Conservation (phyloP, 192 early-diverging fungal genomes). For the Backusella tarrabulga region DNA sequence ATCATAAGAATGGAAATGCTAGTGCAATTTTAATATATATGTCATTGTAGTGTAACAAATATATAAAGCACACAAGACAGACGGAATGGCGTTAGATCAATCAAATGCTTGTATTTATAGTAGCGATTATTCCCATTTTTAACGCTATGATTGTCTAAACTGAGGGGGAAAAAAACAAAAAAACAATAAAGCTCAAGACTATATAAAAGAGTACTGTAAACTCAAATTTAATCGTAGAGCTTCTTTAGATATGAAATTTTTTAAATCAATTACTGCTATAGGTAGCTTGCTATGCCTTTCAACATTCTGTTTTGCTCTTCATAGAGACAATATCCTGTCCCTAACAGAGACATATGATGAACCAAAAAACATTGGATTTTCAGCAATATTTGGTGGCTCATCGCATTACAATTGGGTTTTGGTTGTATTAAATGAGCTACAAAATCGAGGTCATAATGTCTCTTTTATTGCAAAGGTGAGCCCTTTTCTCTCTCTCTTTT, state of each 20-base stretch:
- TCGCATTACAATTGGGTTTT: conserved; percentile 9
- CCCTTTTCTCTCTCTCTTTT: too few relatives aligned
- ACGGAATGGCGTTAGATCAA: background rate
- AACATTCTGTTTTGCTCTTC: background rate
- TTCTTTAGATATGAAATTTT: background rate
- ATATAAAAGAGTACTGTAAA: background rate
- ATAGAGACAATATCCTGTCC: background rate
- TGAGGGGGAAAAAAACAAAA: background rate
- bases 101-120: background rate
- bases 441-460: background rate
- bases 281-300: background rate
- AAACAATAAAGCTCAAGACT: background rate
- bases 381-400: background rate
- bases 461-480: background rate
- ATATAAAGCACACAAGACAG: background rate
- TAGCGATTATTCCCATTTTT: background rate
- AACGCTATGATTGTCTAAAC: background rate
- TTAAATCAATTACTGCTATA: background rate
- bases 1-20: background rate
- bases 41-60: background rate
- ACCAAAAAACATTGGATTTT: background rate
- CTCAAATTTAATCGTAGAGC: background rate
- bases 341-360: background rate
- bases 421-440: background rate
- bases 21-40: background rate